Base-by-base conservation (phyloP, 2,329 filamentous ascomycete species). In the Phyllosticta ampelicida region DNA sequence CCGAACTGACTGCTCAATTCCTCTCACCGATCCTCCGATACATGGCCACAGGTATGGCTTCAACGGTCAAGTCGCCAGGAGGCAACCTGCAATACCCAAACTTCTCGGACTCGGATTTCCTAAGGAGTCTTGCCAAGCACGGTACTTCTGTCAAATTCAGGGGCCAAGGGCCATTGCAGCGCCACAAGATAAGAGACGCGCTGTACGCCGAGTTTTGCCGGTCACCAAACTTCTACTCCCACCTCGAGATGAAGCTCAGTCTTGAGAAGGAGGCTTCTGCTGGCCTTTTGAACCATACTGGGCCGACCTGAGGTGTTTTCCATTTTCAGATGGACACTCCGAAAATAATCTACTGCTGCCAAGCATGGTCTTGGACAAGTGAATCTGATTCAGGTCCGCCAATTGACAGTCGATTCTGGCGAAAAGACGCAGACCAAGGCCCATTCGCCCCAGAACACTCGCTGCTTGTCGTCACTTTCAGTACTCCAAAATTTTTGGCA, bases 171-270 rank as follows among this genome's bases (percentile, higher is more conserved):
- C 70, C 71, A 1, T 64, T 74, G 5, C 71, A 73, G 62, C 61
- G 69, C 54, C 71, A 74, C 59, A 63, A 65, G 23, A 65, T 66
- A 2, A 63, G 71, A 21, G 71, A 74, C 55, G 66, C 62, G 0
- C 52, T 75, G 26, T 75, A 75, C 58, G 68, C 66, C 55, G 63
- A 58, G 8, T 75, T 74, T 60, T 74, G 71, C 55, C 63, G 63
- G 23, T 70, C 67, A 5, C 64, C 70, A 6, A 74, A 73, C 50
- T 75, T 74, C 55, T 73, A 73, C 56, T 70, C 68, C 13, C 74
- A 72, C 70, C 60, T 75, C 19, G 71, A 75, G 29, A 73, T 74
- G 71, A 75, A 74, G 62, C 64, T 73, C 16, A 65, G 64, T 16
- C 59, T 74, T 44, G 73, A 75, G 61, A 71, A 68, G 48, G 71